phyloP scores from a whole-genome alignment of 2,329 filamentous ascomycete species.

The Rhynchosporium secalis region DNA sequence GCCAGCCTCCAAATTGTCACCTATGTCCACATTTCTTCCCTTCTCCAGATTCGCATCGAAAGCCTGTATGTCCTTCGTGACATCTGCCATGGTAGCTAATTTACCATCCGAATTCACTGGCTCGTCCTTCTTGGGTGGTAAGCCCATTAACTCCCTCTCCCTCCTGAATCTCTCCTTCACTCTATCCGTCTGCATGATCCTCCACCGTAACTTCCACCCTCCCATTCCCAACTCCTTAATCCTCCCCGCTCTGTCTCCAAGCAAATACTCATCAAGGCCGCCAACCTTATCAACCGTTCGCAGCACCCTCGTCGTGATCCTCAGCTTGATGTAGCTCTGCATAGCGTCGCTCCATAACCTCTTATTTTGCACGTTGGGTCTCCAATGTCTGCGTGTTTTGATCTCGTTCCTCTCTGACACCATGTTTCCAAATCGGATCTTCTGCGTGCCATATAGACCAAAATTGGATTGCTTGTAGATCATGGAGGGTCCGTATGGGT shows the following conservation, averaged over 20 bases:
- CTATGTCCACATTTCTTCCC: conserved; percentile 40
- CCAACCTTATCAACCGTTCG: conserved; percentile 80
- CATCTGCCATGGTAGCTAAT: conserved; percentile 37
- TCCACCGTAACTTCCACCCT: conserved; percentile 89
- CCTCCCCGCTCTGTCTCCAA: conserved; percentile 74
- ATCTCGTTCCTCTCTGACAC: conserved; percentile 66
- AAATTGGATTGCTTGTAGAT: conserved; percentile 80
- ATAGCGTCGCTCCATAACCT: conserved; percentile 65
- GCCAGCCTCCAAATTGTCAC: conserved; percentile 45
- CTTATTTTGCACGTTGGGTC: conserved; percentile 66
- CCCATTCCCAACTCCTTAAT: conserved; percentile 85
- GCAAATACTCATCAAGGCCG: conserved; percentile 86
- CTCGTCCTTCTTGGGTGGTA: conserved; percentile 52
- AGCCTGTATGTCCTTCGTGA: conserved; percentile 42
- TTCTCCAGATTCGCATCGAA: conserved; percentile 48
- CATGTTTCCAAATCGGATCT: conserved; percentile 78
- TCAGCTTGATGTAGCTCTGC: conserved; percentile 62
- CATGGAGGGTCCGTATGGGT: conserved; percentile 69
- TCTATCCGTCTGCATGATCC: conserved; percentile 75
- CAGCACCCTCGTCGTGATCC: conserved; percentile 68
- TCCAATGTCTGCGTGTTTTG: conserved; percentile 73
- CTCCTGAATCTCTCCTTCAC: conserved; percentile 66
- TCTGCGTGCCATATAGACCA: conserved; percentile 68
- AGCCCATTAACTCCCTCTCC: conserved; percentile 65
- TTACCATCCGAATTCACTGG: conserved; percentile 43